Percentiles rank a stretch among this genome's conserved stretches.
Evolutionary conservation across 2,329 filamentous ascomycete genomes (phyloP).

Genomic region (Annulohypoxylon truncatum): DNA sequence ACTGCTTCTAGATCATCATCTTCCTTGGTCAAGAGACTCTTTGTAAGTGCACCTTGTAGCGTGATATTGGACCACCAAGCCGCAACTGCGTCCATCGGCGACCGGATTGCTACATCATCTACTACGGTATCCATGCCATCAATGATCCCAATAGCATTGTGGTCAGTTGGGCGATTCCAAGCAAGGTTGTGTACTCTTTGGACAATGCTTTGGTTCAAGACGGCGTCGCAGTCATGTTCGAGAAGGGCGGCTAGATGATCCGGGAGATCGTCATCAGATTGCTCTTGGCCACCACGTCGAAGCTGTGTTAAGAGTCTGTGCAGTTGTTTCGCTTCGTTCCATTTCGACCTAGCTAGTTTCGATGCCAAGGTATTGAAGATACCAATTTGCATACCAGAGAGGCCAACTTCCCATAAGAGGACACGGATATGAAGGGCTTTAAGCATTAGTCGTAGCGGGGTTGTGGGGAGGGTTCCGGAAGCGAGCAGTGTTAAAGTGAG

Average conservation of each 20-base stretch:
- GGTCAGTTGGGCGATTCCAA: slow-evolving; percentile 82
- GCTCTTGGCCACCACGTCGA: slow-evolving; percentile 54
- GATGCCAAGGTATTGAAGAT: slow-evolving; percentile 77
- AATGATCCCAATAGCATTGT: slow-evolving; percentile 71
- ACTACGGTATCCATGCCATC: slow-evolving; percentile 85
- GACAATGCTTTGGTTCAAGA: slow-evolving; percentile 80
- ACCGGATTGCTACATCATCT: slow-evolving; percentile 85
- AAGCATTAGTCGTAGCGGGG: slow-evolving; percentile 85
- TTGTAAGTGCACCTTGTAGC: slow-evolving; percentile 75
- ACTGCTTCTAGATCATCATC: slow-evolving; percentile 57
- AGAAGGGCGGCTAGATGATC: slow-evolving; percentile 81
- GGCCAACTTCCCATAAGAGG: slow-evolving; percentile 81
- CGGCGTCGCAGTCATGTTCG: slow-evolving; percentile 82
- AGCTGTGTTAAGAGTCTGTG: slow-evolving; percentile 61
- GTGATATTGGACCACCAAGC: slow-evolving; percentile 88
- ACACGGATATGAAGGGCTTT: slow-evolving; percentile 93
- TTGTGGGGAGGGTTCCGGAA: slow-evolving; percentile 86
- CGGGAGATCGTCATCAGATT: slow-evolving; percentile 75
- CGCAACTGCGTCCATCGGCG: slow-evolving; percentile 88
- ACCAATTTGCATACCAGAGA: slow-evolving; percentile 71
- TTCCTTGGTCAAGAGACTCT: slow-evolving; percentile 68
- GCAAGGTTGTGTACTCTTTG: slow-evolving; percentile 91
- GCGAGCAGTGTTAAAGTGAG: slow-evolving; percentile 88
- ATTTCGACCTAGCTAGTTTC: slow-evolving; percentile 79
- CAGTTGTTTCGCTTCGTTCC: slow-evolving; percentile 82